Conservation (phyloP, 257 asterid genomes). For the Phtheirospermum japonicum region DNA sequence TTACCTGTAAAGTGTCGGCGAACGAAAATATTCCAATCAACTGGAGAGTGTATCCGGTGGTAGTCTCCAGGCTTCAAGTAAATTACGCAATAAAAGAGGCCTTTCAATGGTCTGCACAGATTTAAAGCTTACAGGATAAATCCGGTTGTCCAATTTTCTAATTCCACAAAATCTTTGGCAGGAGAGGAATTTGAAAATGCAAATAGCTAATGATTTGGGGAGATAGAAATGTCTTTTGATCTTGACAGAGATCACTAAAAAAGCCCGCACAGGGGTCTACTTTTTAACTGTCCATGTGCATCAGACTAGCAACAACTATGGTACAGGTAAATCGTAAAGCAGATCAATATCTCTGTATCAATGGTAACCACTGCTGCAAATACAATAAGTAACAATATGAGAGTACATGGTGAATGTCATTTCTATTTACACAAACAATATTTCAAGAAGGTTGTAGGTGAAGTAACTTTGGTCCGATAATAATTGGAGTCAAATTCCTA, state of each 20-base stretch:
- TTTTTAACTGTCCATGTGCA: slow-evolving; percentile 4
- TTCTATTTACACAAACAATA: slow-evolving; percentile 24
- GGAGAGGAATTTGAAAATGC: slow-evolving; percentile 6
- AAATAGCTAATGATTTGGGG: background rate
- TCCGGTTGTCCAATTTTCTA: slow-evolving; percentile 5
- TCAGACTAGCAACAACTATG: slow-evolving; percentile 1
- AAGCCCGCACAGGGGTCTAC: slow-evolving; percentile 1
- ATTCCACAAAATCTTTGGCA: slow-evolving; percentile 1
- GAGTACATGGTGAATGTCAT: background rate
- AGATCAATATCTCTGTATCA: background rate
- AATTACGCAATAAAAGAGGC: slow-evolving; percentile 93
- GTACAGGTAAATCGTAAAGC: slow-evolving; percentile 10
- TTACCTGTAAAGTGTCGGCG: slow-evolving; percentile 92
- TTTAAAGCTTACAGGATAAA: slow-evolving; percentile 14
- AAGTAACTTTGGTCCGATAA: slow-evolving; percentile 17
- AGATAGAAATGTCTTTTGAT: slow-evolving; percentile 11
- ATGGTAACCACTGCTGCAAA: slow-evolving; percentile 1
- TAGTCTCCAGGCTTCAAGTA: slow-evolving; percentile 97
- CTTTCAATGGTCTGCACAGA: slow-evolving; percentile 71
- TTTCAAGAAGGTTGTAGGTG: slow-evolving; percentile 3
- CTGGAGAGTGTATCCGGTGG: slow-evolving; percentile 96
- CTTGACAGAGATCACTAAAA: slow-evolving; percentile 7
- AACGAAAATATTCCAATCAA: slow-evolving; percentile 72
- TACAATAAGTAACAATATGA: background rate
- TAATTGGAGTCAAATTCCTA: background rate